These are phyloP conservation scores for Lotus japonicus DNA, from an alignment of 306 rosid species.

Conservation along the genomic window DNA sequence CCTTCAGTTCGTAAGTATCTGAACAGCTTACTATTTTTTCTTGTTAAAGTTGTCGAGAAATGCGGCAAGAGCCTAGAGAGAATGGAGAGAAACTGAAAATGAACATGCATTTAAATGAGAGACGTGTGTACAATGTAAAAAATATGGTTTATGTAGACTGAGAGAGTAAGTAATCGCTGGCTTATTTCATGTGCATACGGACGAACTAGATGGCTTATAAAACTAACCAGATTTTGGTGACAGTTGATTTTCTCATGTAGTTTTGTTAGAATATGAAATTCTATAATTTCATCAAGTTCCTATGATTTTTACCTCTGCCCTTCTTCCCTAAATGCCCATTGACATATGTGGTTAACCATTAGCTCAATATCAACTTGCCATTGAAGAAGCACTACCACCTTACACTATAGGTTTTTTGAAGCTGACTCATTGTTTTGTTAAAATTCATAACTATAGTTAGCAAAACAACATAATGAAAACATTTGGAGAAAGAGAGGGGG, in stretches of 20 bases:
- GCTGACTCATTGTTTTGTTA: background rate
- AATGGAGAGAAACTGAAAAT: background rate
- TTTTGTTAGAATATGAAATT: too few species aligned
- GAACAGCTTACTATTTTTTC: background rate
- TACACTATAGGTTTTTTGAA: too few species aligned
- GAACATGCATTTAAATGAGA: background rate
- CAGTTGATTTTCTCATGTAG: background rate
- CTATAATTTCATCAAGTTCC: too few species aligned
- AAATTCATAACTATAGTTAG: background rate
- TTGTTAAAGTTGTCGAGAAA: background rate
- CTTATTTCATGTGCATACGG: background rate
- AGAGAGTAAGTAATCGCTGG: background rate
- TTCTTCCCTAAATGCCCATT: background rate
- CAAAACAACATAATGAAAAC: background rate
- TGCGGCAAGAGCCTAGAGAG: background rate
- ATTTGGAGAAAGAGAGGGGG: background rate
- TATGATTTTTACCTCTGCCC: background rate
- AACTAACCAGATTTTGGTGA: background rate
- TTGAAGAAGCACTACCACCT: too few species aligned
- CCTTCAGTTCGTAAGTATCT: constrained; percentile 59
- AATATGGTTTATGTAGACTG: background rate
- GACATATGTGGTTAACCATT: background rate
- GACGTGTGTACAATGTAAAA: background rate
- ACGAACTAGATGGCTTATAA: background rate
- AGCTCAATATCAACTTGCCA: too few species aligned